Base-by-base conservation (phyloP, 352 stramenopile species). In the Phytopythium delawarense region DNA sequence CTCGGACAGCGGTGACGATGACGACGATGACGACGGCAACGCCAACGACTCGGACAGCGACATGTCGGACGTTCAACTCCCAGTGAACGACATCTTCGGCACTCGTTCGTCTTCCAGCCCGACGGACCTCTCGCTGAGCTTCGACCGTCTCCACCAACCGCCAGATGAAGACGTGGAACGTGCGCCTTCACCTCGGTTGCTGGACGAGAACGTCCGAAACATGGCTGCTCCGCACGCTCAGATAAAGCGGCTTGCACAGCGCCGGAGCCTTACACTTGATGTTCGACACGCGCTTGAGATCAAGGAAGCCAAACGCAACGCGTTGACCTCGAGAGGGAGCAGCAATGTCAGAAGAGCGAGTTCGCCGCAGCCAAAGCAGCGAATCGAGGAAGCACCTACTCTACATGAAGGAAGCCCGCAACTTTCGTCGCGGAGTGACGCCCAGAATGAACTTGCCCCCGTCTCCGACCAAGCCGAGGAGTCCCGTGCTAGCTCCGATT, bases 1-100 rank as follows among this genome's bases (percentile, higher is more conserved):
- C 53, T 78, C 72, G 16, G 78, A 84, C 30, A 69, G 69, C 0
- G 69, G 73, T n/a, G 58, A 72, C 20, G 64, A 69, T 32, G 51
- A 55, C 25, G 15, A 54, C 0, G 54, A 57, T 2, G 42, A 50
- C 12, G 0, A 50, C 23, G 48, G 58, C 2, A 21, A 58, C 45
- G 39, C 44, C 18, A 49, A 60, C 16, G 59, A 63, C 30, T 51
- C 56, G 9, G 57, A 61, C 28, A 52, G 50, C 28, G 56, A 58
- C 40, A 52, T 61, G 39, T 61, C 55, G 39, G 55, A 61, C 30
- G 40, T 53, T 18, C 55, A 61, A 15, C 30, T 61, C 0, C 55
- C 55, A 9, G 40, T 42, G 15, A 50, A 51, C 55, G 55, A 61
- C 18, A 30, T 51, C 30, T 51, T 59, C 23, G 21, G 7, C 7